These are phyloP conservation scores for Magnolia kwangsiensis DNA, from an alignment of 164 flowering plant genomes.

Conservation along the genomic window DNA sequence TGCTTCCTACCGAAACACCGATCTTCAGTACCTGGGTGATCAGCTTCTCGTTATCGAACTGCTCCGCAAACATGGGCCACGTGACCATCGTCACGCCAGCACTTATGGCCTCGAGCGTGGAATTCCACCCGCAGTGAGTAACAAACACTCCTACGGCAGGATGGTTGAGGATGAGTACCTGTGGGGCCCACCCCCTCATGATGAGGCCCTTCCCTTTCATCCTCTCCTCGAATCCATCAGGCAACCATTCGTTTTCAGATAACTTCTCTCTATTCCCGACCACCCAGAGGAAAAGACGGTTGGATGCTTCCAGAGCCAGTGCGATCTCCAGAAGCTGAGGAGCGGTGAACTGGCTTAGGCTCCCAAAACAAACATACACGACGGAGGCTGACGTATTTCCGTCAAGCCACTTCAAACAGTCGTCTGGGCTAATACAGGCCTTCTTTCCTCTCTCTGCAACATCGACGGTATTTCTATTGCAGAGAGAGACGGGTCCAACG, in stretches of 20 bases:
- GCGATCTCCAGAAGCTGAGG: slow-evolving; percentile 38
- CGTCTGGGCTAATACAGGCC: slow-evolving; percentile 24
- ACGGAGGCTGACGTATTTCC: slow-evolving; percentile 30
- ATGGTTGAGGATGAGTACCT: slow-evolving; percentile 29
- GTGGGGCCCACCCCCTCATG: slow-evolving; percentile 44
- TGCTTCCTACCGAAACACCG: slow-evolving; percentile 31
- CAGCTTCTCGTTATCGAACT: slow-evolving; percentile 54
- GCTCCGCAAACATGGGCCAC: slow-evolving; percentile 63
- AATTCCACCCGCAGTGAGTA: slow-evolving; percentile 59
- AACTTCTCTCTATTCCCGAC: slow-evolving; percentile 7
- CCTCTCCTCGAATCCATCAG: slow-evolving; percentile 16
- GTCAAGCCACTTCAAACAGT: slow-evolving; percentile 47
- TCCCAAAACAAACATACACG: slow-evolving; percentile 40
- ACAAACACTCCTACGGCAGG: slow-evolving; percentile 31
- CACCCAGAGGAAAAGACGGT: slow-evolving; percentile 41
- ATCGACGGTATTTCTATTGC: neutral
- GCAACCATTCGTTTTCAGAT: slow-evolving; percentile 11
- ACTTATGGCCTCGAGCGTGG: slow-evolving; percentile 44
- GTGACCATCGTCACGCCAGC: slow-evolving; percentile 57
- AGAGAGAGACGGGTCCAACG: slow-evolving; percentile 25
- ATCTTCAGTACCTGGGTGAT: slow-evolving; percentile 34
- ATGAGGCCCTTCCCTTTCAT: slow-evolving; percentile 23
- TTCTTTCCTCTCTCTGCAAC: neutral
- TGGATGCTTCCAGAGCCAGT: slow-evolving; percentile 30
- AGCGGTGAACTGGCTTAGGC: slow-evolving; percentile 13